A percentile compares a stretch with the other conserved stretches of the same genome.
These are phyloP conservation scores for Sindora glabra DNA, from an alignment of 306 rosid species.

Conservation along the genomic window DNA sequence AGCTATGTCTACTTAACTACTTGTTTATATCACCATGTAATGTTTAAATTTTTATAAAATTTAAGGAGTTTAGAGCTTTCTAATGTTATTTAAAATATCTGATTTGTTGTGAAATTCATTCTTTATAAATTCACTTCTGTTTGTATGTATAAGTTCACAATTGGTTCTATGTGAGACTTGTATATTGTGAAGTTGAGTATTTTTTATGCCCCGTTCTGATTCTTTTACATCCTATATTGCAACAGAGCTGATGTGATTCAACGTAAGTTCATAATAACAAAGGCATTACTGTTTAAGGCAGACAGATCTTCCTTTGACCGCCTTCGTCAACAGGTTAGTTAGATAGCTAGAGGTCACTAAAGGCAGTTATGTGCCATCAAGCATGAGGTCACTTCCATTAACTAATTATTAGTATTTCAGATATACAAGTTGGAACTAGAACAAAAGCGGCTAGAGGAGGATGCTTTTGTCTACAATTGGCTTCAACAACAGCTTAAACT, in stretches of 20 bases:
- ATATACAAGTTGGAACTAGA: constrained; percentile 74
- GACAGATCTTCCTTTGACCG: constrained; percentile 81
- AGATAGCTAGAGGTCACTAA: background rate
- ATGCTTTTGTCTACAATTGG: constrained; percentile 79
- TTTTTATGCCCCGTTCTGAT: constrained; percentile 6
- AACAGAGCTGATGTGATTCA: constrained; percentile 70
- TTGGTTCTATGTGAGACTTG: background rate
- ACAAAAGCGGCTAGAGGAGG: constrained; percentile 82
- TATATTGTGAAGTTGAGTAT: background rate
- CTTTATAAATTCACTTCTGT: no score
- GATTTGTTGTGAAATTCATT: background rate
- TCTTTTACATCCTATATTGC: constrained; percentile 2
- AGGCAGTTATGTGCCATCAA: background rate
- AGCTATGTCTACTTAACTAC: background rate
- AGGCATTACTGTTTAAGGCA: constrained; percentile 76
- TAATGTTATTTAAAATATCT: background rate
- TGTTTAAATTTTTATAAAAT: background rate
- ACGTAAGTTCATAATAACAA: constrained; percentile 71
- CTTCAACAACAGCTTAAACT: constrained; percentile 92
- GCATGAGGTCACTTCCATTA: constrained; percentile 2
- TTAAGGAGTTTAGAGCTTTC: background rate
- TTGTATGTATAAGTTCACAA: background rate
- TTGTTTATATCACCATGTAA: background rate
- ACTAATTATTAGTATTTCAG: constrained; percentile 39
- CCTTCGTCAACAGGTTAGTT: constrained; percentile 72